Conservation (phyloP, 2,329 filamentous ascomycete species). For the Venturia aucupariae region DNA sequence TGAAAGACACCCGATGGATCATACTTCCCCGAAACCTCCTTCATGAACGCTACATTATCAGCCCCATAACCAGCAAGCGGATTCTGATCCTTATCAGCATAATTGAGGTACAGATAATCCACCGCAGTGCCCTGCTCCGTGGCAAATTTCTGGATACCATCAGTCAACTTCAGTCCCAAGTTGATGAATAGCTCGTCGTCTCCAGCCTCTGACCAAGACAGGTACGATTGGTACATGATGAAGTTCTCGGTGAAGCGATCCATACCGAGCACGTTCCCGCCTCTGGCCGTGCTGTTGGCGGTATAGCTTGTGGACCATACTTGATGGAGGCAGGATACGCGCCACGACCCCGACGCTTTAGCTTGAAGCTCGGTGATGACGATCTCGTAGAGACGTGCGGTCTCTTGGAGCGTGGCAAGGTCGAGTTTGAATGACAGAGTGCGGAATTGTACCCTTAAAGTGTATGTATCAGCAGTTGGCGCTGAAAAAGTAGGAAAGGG, state of each 20-base stretch:
- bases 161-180: background rate
- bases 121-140: conserved; percentile 20
- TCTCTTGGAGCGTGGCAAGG: background rate
- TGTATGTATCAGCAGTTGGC: background rate
- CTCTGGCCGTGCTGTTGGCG: background rate
- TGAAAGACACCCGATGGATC: background rate
- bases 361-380: background rate
- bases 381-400: background rate
- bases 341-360: background rate
- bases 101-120: conserved; percentile 40
- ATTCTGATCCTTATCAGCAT: conserved; percentile 36
- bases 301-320: background rate
- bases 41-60: conserved; percentile 22
- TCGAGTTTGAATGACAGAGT: conserved; percentile 3
- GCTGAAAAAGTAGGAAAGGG: background rate
- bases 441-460: background rate
- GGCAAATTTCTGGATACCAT: conserved; percentile 3
- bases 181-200: conserved; percentile 3
- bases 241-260: background rate
- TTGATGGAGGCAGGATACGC: background rate
- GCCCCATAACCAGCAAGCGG: conserved; percentile 34
- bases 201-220: background rate
- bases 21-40: background rate
- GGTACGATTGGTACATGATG: background rate
- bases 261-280: conserved; percentile 8